phyloP scores from a whole-genome alignment of 345 rosid species.

The Pistacia integerrima region DNA sequence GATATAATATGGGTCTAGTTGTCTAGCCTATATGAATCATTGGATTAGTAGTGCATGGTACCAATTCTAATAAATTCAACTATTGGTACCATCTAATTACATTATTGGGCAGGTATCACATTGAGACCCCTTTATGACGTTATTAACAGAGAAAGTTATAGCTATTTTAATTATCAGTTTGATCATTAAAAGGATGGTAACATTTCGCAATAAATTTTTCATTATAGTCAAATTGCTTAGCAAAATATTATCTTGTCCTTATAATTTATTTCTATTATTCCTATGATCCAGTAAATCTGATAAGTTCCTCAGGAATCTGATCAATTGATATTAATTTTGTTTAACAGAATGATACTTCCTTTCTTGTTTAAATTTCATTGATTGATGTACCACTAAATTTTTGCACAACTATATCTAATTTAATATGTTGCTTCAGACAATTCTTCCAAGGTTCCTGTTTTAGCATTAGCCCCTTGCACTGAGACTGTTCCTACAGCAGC shows the following conservation, averaged over 20 bases:
- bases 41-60: too few relatives aligned
- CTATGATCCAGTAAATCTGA: not conserved
- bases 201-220: not conserved
- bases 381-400: not conserved
- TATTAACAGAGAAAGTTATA: too few relatives aligned
- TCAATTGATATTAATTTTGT: not conserved
- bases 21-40: too few relatives aligned
- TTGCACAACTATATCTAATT: constrained; percentile 6
- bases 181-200: too few relatives aligned
- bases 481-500: constrained; percentile 26
- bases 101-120: too few relatives aligned
- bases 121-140: too few relatives aligned
- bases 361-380: not conserved
- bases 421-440: constrained; percentile 38
- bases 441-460: constrained; percentile 28
- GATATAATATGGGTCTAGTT: too few relatives aligned
- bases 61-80: too few relatives aligned
- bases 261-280: not conserved
- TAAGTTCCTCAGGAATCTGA: not conserved
- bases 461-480: constrained; percentile 23
- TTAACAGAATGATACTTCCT: not conserved
- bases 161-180: too few relatives aligned
- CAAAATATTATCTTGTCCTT: not conserved
- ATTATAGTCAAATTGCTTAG: not conserved
- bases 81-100: too few relatives aligned